Base-by-base conservation (phyloP, 306 rosid species). In the Leucaena leucocephala region DNA sequence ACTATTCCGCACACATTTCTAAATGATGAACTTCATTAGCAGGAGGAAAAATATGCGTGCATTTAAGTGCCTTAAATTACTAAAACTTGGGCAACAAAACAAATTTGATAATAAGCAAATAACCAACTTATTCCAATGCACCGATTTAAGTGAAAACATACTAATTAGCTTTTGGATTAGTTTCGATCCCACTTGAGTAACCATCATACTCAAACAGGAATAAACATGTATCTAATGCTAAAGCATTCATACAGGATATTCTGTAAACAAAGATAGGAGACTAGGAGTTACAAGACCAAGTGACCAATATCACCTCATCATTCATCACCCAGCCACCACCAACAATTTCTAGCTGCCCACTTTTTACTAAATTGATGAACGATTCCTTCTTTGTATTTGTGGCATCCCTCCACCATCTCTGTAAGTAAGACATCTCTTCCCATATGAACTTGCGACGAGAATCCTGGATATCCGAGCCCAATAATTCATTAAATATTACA, bases 251-350 rank as follows among this genome's bases (percentile, higher is more conserved):
- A 17, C 11, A 42, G 17, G 42, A 40, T 38, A 43, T 46, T 36
- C 36, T 61, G 27, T 54, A 77, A 63, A 54, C 15, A 55, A 64
- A 55, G 64, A 74, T 27, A 77, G 27, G 6, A 40, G 27, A 42
- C 22, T 40, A 22, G 75, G 65, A 57, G 70, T 34, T 11, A 54
- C 8, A 70, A 55, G 49, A 73, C 61, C 76, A 77, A 87, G 67
- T 45, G 55, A 71, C 64, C 79, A 79, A 87, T 16, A 70, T 77
- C 86, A 95, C 99, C 99, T 95, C 99, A 69, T 95, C 99, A 76
- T 95, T 95, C 99, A 95, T 95, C 74, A 95, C 99, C 99, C 99
- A 95, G 85, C 99, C 99, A 46, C 99, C 99, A 85, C 99, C 99
- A 80, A 95, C 99, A 83, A 95, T 93, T 86, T 95, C 99, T 4